Percentiles rank a stretch among this genome's conserved stretches.
These are phyloP conservation scores for Discostella stelligera DNA, from an alignment of 352 stramenopile genomes.

Conservation along the genomic window DNA sequence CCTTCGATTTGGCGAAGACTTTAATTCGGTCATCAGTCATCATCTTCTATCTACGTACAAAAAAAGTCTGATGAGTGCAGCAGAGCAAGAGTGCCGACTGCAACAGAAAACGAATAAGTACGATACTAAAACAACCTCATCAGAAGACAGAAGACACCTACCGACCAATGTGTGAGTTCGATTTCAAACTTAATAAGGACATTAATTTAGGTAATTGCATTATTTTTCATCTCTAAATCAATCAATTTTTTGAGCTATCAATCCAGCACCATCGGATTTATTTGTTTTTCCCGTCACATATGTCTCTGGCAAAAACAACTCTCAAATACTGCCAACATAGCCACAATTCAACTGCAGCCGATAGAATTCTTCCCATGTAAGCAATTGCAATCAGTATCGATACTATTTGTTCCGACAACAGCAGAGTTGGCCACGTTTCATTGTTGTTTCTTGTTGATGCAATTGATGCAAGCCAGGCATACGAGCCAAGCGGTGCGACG, in stretches of 20 bases:
- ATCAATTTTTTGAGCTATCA: not conserved
- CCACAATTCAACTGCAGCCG: conserved; percentile 39
- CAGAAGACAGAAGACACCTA: too few species aligned
- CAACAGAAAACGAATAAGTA: too few species aligned
- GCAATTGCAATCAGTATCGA: conserved; percentile 31
- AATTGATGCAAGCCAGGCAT: conserved; percentile 24
- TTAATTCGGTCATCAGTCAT: too few species aligned
- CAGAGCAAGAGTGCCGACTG: too few species aligned
- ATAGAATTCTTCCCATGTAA: conserved; percentile 33
- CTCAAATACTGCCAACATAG: conserved; percentile 41
- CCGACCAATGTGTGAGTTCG: too few species aligned
- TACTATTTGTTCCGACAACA: conserved; percentile 24
- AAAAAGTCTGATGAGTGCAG: too few species aligned
- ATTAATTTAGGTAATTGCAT: not conserved
- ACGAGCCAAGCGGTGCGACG: conserved; percentile 32
- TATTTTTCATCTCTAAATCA: not conserved
- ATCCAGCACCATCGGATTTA: not conserved
- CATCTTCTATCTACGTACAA: too few species aligned
- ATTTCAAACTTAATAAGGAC: too few species aligned
- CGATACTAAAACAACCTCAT: too few species aligned
- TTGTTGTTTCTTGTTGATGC: not conserved
- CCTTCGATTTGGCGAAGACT: too few species aligned
- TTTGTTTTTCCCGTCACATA: not conserved
- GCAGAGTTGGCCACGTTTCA: conserved; percentile 25
- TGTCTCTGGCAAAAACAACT: conserved; percentile 17